Evolutionary conservation across 2,329 filamentous ascomycete species (phyloP).

Genomic region (Phialophora expanda): DNA sequence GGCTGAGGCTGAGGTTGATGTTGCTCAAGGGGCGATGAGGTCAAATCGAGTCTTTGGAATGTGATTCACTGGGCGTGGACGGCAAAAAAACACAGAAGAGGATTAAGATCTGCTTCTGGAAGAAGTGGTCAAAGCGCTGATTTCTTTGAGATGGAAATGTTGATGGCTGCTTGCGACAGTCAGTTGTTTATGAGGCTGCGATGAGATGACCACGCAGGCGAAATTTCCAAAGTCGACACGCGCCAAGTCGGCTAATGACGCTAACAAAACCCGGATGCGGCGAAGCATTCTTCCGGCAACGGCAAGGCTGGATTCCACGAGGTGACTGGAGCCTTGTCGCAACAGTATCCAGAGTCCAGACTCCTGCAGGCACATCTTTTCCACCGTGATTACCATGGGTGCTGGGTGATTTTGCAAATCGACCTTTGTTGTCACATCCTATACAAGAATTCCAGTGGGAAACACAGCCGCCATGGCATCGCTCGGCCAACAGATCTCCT

Average conservation of each 20-base stretch:
- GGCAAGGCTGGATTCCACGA: not conserved
- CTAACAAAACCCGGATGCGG: conserved; percentile 14
- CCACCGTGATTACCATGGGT: not conserved
- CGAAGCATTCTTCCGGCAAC: conserved; percentile 16
- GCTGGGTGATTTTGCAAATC: not conserved
- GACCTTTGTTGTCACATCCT: not conserved
- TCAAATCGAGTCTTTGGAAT: not conserved
- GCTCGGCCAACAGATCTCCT: not conserved
- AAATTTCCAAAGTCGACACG: conserved; percentile 23
- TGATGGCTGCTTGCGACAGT: conserved; percentile 19
- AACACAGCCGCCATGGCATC: not conserved
- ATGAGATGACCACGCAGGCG: conserved; percentile 37
- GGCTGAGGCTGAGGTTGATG: not conserved
- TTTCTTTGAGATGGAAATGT: conserved; percentile 4
- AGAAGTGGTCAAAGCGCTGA: not conserved
- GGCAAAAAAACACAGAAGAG: not conserved
- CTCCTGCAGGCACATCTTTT: not conserved
- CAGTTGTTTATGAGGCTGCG: conserved; percentile 33
- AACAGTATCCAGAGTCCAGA: not conserved
- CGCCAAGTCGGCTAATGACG: conserved; percentile 12
- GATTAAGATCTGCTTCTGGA: not conserved
- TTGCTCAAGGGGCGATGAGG: conserved; percentile 8
- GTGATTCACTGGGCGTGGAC: not conserved
- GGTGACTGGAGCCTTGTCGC: too few species aligned
- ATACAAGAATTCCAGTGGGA: not conserved